Evolutionary conservation across 495 filamentous ascomycete species (phyloP).

Genomic region (Stereocaulon alpinum): DNA sequence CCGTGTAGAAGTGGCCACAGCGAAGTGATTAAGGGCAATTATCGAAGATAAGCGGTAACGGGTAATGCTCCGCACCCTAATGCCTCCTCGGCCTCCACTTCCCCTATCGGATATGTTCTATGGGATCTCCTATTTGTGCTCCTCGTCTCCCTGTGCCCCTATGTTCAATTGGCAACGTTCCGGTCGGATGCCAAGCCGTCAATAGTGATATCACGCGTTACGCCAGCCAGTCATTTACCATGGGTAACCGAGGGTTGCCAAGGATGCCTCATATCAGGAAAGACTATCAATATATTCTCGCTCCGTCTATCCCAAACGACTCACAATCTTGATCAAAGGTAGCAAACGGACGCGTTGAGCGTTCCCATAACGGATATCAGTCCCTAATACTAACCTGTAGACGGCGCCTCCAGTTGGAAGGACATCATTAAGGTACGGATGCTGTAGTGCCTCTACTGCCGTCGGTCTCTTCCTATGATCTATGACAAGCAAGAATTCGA

Average conservation of each 20-base stretch:
- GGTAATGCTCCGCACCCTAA: not conserved
- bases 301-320: too few species aligned
- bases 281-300: too few species aligned
- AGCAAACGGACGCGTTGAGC: too few species aligned
- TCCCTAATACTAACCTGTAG: too few species aligned
- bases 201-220: not conserved
- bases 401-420: too few species aligned
- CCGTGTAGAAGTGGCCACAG: not conserved
- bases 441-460: slow-evolving; percentile 19
- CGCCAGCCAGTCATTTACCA: not conserved
- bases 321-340: too few species aligned
- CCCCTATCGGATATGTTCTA: not conserved
- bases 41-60: not conserved
- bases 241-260: not conserved
- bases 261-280: not conserved
- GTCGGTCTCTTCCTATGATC: slow-evolving; percentile 20
- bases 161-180: not conserved
- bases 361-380: too few species aligned
- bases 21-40: not conserved
- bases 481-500: slow-evolving; percentile 17
- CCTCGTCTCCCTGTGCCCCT: not conserved
- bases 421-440: slow-evolving; percentile 8
- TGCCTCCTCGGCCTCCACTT: not conserved
- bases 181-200: not conserved
- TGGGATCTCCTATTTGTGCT: not conserved